Evolutionary conservation across 495 filamentous ascomycete species (phyloP).

Genomic region (Parmelia sp.): DNA sequence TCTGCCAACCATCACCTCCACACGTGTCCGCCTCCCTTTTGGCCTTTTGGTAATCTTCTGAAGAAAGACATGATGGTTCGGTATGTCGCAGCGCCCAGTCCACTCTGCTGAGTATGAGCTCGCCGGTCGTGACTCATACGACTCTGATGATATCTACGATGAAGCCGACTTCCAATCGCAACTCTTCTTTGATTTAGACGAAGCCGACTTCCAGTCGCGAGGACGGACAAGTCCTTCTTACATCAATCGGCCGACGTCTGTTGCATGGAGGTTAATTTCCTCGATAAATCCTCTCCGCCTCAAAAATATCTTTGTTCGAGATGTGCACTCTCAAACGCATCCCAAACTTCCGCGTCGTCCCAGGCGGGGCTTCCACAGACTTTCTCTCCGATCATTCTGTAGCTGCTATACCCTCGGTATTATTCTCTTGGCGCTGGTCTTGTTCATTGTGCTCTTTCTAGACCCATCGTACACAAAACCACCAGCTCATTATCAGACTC

Average conservation of each 20-base stretch:
- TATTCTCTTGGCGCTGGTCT: constrained; percentile 53
- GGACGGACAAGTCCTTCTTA: constrained; percentile 31
- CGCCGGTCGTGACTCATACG: constrained; percentile 38
- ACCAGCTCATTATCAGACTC: constrained; percentile 43
- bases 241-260: constrained; percentile 21
- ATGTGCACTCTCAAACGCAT: neutral
- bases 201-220: constrained; percentile 45
- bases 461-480: constrained; percentile 55
- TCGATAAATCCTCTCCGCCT: constrained; percentile 27
- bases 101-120: constrained; percentile 45
- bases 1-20: neutral
- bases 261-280: constrained; percentile 26
- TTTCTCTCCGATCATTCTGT: constrained; percentile 42
- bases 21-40: neutral
- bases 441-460: constrained; percentile 45
- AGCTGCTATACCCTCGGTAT: constrained; percentile 54
- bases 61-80: constrained; percentile 12
- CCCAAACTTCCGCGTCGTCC: constrained; percentile 9
- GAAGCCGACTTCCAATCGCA: constrained; percentile 4
- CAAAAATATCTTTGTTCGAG: neutral
- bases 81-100: constrained; percentile 40
- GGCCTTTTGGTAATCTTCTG: neutral
- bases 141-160: constrained; percentile 41
- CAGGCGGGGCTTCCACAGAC: constrained; percentile 10
- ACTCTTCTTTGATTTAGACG: constrained; percentile 40